phyloP scores from a whole-genome alignment of 2,329 filamentous ascomycete species.

The Phaeomoniella chlamydospora region DNA sequence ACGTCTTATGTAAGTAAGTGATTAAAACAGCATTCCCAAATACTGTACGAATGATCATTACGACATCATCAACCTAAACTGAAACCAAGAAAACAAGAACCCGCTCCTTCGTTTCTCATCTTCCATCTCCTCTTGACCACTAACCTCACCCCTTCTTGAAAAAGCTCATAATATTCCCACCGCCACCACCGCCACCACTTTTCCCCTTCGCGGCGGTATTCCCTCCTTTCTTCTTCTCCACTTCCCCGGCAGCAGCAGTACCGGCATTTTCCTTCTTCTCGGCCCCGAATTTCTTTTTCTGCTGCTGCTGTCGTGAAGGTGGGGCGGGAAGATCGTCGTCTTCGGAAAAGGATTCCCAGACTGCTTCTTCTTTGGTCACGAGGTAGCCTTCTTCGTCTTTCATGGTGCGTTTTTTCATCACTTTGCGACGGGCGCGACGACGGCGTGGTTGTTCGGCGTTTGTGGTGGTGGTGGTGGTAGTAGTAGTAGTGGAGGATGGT shows the following conservation, averaged over 20 bases:
- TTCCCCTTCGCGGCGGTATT: conserved; percentile 12
- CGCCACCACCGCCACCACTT: conserved; percentile 46
- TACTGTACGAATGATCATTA: no score
- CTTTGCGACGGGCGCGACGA: conserved; percentile 59
- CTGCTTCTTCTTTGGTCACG: conserved; percentile 70
- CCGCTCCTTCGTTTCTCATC: no score
- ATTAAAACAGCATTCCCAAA: no score
- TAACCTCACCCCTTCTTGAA: conserved; percentile 59
- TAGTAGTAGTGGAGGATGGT: background rate
- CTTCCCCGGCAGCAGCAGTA: conserved; percentile 8
- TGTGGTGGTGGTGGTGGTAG: conserved; percentile 23
- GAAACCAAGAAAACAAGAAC: no score
- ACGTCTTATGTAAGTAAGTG: no score
- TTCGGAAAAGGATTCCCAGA: conserved; percentile 89
- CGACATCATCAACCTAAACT: no score
- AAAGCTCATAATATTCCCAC: conserved; percentile 85
- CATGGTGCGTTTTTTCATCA: conserved; percentile 77
- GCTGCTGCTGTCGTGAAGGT: no score
- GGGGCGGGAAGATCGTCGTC: conserved; percentile 52
- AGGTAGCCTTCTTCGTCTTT: conserved; percentile 85
- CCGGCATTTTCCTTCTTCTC: conserved; percentile 14
- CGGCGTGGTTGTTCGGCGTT: conserved; percentile 43
- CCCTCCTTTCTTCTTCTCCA: conserved; percentile 21
- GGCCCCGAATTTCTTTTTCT: conserved; percentile 28
- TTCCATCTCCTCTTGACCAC: no score